Conservation (phyloP, 2,329 filamentous ascomycete genomes). For the Pseudohalonectria lignicola region DNA sequence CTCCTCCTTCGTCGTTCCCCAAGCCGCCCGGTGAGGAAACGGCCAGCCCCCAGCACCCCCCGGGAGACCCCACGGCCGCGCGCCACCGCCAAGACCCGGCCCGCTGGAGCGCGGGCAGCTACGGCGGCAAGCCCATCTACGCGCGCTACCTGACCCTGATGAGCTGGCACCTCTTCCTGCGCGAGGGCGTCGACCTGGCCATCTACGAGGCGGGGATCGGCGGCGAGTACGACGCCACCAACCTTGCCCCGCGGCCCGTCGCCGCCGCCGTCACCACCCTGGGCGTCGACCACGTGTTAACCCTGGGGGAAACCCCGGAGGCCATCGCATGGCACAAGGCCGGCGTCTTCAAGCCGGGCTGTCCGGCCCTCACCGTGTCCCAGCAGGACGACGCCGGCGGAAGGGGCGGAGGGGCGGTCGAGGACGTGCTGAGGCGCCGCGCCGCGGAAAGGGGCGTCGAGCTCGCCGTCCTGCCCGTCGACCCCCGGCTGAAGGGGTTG, state of each 20-base stretch:
- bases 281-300: conserved; percentile 57
- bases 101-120: conserved; percentile 16
- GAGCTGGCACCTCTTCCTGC: conserved; percentile 55
- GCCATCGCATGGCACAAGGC: conserved; percentile 67
- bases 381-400: conserved; percentile 36
- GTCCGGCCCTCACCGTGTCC: conserved; percentile 39
- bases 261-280: conserved; percentile 33
- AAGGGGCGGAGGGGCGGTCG: conserved; percentile 28
- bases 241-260: conserved; percentile 36
- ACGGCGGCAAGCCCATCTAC: conserved; percentile 38
- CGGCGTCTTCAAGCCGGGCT: conserved; percentile 54
- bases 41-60: conserved; percentile 12
- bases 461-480: conserved; percentile 10
- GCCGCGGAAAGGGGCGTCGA: conserved; percentile 32
- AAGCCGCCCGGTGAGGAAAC: conserved; percentile 17
- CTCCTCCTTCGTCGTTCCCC: conserved; percentile 11
- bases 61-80: conserved; percentile 19
- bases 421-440: conserved; percentile 36
- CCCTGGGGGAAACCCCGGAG: conserved; percentile 50
- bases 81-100: conserved; percentile 12
- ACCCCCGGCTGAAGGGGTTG: conserved; percentile 4
- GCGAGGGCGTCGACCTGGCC: conserved; percentile 49
- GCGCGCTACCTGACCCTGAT: conserved; percentile 54
- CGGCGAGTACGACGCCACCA: conserved; percentile 54
- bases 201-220: conserved; percentile 60